A percentile compares a stretch with the other conserved stretches of the same genome.
phyloP scores from a whole-genome alignment of 2,329 filamentous ascomycete species.

The Pestalotiopsis sp. region DNA sequence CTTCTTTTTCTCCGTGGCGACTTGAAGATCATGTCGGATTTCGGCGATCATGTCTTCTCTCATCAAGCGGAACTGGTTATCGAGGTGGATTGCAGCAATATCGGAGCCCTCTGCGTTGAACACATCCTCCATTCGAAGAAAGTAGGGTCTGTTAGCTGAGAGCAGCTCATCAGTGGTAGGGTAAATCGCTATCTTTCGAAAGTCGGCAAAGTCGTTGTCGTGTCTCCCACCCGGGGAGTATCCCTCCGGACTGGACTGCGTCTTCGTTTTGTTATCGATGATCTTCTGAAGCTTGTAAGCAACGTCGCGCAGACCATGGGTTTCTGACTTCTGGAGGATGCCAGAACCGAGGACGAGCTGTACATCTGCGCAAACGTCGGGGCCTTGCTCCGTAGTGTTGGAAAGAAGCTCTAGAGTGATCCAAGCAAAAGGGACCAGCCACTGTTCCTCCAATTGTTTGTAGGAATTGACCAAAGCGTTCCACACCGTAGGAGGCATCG shows the following conservation, averaged over 20 bases:
- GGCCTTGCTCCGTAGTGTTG: neutral
- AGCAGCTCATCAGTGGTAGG: conserved; percentile 69
- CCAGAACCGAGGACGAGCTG: conserved; percentile 21
- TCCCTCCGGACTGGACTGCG: neutral
- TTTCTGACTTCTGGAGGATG: conserved; percentile 23
- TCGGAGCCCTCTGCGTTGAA: conserved; percentile 35
- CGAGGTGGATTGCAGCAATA: conserved; percentile 56
- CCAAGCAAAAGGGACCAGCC: conserved; percentile 47
- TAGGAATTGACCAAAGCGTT: conserved; percentile 35
- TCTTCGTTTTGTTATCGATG: conserved; percentile 31
- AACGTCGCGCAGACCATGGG: conserved; percentile 25
- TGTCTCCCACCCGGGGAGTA: conserved; percentile 65
- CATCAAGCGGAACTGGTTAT: conserved; percentile 72
- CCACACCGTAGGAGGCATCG: conserved; percentile 60
- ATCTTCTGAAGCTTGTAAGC: conserved; percentile 42
- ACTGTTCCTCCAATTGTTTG: conserved; percentile 32
- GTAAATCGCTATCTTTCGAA: conserved; percentile 61
- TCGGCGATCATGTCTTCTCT: conserved; percentile 72
- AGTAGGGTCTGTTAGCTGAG: conserved; percentile 54
- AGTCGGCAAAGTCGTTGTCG: conserved; percentile 70
- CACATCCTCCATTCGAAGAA: conserved; percentile 53
- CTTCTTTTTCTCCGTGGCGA: conserved; percentile 49
- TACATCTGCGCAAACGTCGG: conserved; percentile 25
- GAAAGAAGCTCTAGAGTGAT: conserved; percentile 50
- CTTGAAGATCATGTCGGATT: conserved; percentile 55